Conservation (phyloP, 208 protist species). For the Wallacemonas sp. region DNA sequence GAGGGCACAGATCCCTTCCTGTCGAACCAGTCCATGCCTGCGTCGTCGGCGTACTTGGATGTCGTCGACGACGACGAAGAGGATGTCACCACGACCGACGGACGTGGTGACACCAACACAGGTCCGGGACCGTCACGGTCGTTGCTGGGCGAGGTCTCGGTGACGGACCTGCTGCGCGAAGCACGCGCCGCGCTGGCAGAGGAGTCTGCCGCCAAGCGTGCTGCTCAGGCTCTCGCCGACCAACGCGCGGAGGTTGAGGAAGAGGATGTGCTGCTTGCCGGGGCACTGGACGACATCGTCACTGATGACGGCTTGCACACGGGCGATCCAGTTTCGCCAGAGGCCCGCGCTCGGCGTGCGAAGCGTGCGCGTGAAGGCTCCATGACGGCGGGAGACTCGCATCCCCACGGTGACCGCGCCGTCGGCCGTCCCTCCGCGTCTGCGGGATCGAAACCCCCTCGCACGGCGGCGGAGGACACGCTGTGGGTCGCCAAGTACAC, state of each 20-base stretch:
- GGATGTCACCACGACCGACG: too few species aligned
- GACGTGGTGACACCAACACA: neutral
- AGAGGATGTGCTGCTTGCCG: slow-evolving; percentile 1
- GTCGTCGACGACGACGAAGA: neutral
- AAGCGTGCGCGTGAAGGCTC: slow-evolving; percentile 1
- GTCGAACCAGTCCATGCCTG: too few species aligned
- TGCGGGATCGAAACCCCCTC: neutral
- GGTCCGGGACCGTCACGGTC: neutral
- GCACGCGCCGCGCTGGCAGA: neutral
- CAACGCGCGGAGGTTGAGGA: neutral
- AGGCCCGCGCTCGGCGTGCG: neutral
- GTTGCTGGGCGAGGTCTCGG: slow-evolving; percentile 10
- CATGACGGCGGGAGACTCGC: too few species aligned
- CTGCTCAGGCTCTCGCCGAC: neutral
- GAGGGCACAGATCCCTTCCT: slow-evolving; percentile 1
- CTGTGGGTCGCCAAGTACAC: slow-evolving; percentile 81
- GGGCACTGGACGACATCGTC: neutral
- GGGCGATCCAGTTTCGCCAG: neutral
- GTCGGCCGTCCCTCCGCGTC: neutral
- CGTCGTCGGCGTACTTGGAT: neutral
- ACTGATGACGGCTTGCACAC: neutral
- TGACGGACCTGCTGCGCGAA: slow-evolving; percentile 18
- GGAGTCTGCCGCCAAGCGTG: neutral
- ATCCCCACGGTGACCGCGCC: neutral
- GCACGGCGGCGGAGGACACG: slow-evolving; percentile 12